Conservation (phyloP, 2,329 filamentous ascomycete species). For the Colletotrichum neosansevieriae region DNA sequence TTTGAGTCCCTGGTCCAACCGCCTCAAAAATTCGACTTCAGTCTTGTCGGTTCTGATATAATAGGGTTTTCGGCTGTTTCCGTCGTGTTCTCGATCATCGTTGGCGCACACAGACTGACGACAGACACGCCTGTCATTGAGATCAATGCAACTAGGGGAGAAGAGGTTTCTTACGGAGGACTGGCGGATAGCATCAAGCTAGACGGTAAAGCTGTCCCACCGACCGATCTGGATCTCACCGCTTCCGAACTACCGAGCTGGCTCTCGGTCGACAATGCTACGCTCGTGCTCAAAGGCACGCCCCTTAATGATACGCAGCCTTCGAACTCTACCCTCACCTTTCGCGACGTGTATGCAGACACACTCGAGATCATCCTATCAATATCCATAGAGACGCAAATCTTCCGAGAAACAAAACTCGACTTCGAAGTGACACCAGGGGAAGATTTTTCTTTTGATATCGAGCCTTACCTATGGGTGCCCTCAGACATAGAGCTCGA, state of each 20-base stretch:
- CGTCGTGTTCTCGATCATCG: conserved; percentile 76
- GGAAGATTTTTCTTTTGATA: conserved; percentile 55
- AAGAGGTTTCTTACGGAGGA: conserved; percentile 63
- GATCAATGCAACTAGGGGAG: conserved; percentile 68
- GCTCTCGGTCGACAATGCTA: conserved; percentile 73
- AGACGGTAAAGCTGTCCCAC: conserved; percentile 64
- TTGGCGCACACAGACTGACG: conserved; percentile 77
- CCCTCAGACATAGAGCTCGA: conserved; percentile 54
- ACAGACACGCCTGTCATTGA: conserved; percentile 69
- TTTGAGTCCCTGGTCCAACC: conserved; percentile 72
- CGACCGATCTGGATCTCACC: conserved; percentile 65
- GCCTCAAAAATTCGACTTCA: conserved; percentile 78
- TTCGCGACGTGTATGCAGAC: conserved; percentile 70
- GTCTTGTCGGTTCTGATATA: conserved; percentile 82
- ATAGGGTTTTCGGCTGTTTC: conserved; percentile 79
- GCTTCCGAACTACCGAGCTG: conserved; percentile 71
- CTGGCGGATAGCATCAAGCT: conserved; percentile 66
- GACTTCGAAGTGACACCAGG: conserved; percentile 56
- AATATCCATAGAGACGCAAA: conserved; percentile 50
- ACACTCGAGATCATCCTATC: conserved; percentile 66
- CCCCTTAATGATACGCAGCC: conserved; percentile 70
- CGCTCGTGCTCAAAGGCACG: conserved; percentile 73
- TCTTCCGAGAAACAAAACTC: conserved; percentile 57
- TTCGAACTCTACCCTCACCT: conserved; percentile 72
- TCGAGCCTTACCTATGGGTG: conserved; percentile 56